Evolutionary conservation across 495 filamentous ascomycete species (phyloP).

Genomic region (Podospora australis): DNA sequence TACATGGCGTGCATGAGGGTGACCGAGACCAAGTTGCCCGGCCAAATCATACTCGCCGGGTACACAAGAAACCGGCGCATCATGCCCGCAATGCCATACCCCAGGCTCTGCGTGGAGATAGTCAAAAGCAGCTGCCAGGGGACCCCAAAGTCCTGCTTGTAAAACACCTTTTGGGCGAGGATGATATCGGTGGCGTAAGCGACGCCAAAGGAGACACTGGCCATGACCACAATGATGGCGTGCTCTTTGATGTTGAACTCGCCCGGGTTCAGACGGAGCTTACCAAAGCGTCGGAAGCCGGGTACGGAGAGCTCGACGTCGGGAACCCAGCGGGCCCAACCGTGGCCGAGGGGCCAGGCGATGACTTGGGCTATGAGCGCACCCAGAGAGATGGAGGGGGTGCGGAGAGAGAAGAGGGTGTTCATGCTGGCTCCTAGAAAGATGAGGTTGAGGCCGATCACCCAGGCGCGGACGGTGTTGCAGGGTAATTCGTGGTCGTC

Average conservation of each 20-base stretch:
- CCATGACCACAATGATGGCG: slow-evolving; percentile 72
- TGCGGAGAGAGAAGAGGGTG: slow-evolving; percentile 63
- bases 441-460: slow-evolving; percentile 59
- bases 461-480: slow-evolving; percentile 70
- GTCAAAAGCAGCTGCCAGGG: slow-evolving; percentile 62
- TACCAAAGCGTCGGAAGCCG: background rate
- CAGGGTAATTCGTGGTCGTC: slow-evolving; percentile 57
- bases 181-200: slow-evolving; percentile 67
- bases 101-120: slow-evolving; percentile 65
- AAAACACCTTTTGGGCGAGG: slow-evolving; percentile 58
- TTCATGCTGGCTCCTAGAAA: slow-evolving; percentile 63
- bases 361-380: slow-evolving; percentile 64
- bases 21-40: slow-evolving; percentile 55
- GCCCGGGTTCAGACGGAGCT: slow-evolving; percentile 51
- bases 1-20: slow-evolving; percentile 67
- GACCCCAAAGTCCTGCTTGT: slow-evolving; percentile 60
- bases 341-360: slow-evolving; percentile 63
- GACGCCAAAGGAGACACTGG: slow-evolving; percentile 51
- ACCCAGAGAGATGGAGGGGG: slow-evolving; percentile 59
- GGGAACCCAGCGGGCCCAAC: slow-evolving; percentile 44
- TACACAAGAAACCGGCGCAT: slow-evolving; percentile 45
- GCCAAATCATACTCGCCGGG: slow-evolving; percentile 74
- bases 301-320: slow-evolving; percentile 34
- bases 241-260: slow-evolving; percentile 81
- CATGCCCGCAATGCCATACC: slow-evolving; percentile 69